A percentile compares a stretch with the other conserved stretches of the same genome.
These are phyloP conservation scores for Tausonia pullulans DNA, from an alignment of 1,284 basidiomycete species.

Conservation along the genomic window DNA sequence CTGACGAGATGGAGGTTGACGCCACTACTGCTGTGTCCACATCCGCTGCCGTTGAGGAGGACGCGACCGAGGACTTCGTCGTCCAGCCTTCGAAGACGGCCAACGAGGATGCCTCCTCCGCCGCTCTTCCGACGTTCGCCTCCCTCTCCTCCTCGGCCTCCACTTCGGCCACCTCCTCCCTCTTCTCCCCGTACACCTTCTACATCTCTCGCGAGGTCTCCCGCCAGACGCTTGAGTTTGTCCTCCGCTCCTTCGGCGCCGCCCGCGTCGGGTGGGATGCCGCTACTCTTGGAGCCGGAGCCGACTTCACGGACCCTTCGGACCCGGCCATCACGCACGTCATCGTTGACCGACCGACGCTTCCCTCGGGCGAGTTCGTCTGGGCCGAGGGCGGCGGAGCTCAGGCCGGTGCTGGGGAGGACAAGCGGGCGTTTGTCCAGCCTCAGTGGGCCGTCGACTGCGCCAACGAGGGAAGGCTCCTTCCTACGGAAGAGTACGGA, in stretches of 20 bases:
- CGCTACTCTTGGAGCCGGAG: constrained; percentile 70
- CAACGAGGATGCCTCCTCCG: constrained; percentile 38
- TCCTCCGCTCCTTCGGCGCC: constrained; percentile 75
- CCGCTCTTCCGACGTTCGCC: constrained; percentile 64
- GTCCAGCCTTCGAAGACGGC: constrained; percentile 47
- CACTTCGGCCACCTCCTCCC: constrained; percentile 43
- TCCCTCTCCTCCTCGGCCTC: constrained; percentile 42
- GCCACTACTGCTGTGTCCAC: constrained; percentile 31
- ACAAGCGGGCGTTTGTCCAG: constrained; percentile 78
- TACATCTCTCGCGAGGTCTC: constrained; percentile 93
- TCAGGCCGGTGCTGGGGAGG: constrained; percentile 38
- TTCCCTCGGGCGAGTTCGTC: constrained; percentile 23
- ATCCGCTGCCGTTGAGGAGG: constrained; percentile 36
- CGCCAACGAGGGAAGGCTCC: constrained; percentile 73
- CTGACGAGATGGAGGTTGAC: constrained; percentile 18
- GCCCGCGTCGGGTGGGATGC: constrained; percentile 53
- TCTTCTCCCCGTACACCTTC: constrained; percentile 84
- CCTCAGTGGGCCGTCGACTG: constrained; percentile 98
- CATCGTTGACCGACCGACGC: constrained; percentile 76
- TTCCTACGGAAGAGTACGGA: constrained; percentile 74
- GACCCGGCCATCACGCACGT: constrained; percentile 73
- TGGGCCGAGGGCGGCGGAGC: constrained; percentile 31
- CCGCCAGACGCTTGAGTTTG: constrained; percentile 85
- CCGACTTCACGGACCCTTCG: constrained; percentile 53
- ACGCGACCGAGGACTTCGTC: constrained; percentile 41